phyloP scores from a whole-genome alignment of 225 moss, liverwort and hornwort genomes.

The Climacium dendroides region DNA sequence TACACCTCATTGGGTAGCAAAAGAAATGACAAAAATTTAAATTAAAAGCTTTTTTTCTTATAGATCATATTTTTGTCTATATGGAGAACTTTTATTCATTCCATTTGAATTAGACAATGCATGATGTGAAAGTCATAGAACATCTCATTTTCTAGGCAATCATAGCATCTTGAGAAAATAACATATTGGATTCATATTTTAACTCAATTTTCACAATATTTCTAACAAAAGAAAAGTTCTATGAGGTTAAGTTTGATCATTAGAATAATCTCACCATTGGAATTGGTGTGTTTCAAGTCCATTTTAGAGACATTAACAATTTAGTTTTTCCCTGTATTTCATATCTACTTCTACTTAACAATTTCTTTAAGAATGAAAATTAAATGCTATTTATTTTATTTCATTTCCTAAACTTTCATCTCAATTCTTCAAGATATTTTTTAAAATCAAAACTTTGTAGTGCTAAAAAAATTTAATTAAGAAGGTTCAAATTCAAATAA shows the following conservation, averaged over 20 bases:
- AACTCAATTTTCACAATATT: neutral
- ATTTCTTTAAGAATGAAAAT: neutral
- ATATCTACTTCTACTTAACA: neutral
- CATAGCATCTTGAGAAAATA: neutral
- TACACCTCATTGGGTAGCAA: neutral
- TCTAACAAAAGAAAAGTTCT: neutral
- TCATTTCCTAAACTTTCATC: neutral
- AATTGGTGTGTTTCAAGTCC: neutral
- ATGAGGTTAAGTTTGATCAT: accelerated
- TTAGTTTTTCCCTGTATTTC: neutral
- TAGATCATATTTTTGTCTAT: neutral
- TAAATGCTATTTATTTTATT: neutral
- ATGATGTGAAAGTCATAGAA: neutral
- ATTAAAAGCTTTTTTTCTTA: neutral
- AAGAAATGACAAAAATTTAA: neutral
- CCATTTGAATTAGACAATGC: neutral
- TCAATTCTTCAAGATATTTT: neutral
- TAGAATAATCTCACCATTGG: neutral
- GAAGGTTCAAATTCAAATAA: neutral
- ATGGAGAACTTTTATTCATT: neutral
- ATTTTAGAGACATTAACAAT: neutral
- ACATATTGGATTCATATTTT: neutral
- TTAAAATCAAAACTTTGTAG: no score
- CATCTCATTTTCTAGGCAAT: accelerated
- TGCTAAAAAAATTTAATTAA: neutral